Base-by-base conservation (phyloP, 2,329 filamentous ascomycete species). In the Coniella vitis region DNA sequence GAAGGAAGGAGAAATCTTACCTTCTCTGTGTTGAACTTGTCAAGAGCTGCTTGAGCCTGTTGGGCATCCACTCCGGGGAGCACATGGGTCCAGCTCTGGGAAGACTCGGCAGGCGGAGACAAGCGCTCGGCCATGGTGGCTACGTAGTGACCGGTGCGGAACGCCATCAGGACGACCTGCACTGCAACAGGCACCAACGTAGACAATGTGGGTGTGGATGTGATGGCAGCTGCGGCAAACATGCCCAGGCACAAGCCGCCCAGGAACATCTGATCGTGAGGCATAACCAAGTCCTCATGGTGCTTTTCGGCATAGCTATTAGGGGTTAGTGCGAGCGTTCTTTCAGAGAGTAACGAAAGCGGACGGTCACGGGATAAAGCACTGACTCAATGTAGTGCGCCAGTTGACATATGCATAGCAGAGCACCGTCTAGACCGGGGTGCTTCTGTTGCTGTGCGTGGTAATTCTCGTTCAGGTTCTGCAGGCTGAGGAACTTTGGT, bases 221-320 rank as follows among this genome's bases (percentile, higher is more conserved):
- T 77, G 49, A 86, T 76, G 14, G 81, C 83, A 12, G 78, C 71
- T n/a, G 80, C 83, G n/a, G 83, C 82, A 57, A 87, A 78, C 19
- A 84, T 71, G 45, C 84, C 84, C 36, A 81, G 84, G 69, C 83
- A 86, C 38, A 87, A 73, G 50, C 82, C 83, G 22, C 85, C 72
- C 20, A 83, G 69, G 59, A 75, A 69, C 13, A 72, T 76, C 66
- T 79, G 63, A 59, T 70, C 60, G 61, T 72, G 62, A 16, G 45
- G 45, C 58, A 67, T 53, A 60, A 76, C 61, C 64, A 68, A 65
- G 73, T 80, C 68, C 63, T 73, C 61, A 65, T 76, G 69, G 69
- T 79, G 66, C 72, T 74, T 76, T 56, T 77, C 74, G 29, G 67
- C 67, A 47, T 74, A 71, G 55, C 74, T 78, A 36, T 41, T 22